phyloP scores from a whole-genome alignment of 2,329 filamentous ascomycete species.

The Aspergillus neoniger region DNA sequence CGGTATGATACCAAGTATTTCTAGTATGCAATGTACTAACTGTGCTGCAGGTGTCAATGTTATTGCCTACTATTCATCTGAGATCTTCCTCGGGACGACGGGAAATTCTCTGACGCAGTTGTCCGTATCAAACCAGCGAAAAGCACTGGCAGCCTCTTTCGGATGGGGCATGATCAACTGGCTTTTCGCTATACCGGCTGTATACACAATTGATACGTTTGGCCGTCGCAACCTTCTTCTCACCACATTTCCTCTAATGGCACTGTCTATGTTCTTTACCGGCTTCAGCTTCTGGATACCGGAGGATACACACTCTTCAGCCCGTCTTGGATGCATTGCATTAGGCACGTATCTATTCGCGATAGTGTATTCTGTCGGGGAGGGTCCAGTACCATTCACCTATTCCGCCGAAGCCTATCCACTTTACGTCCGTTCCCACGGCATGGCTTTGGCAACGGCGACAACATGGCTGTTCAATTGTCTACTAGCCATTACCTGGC shows the following conservation, averaged over 20 bases:
- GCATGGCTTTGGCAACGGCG: slow-evolving; percentile 66
- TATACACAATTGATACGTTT: slow-evolving; percentile 69
- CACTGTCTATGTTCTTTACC: slow-evolving; percentile 53
- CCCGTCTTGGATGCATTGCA: slow-evolving; percentile 45
- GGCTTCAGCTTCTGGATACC: slow-evolving; percentile 58
- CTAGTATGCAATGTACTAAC: not conserved
- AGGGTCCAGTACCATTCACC: slow-evolving; percentile 66
- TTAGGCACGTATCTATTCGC: slow-evolving; percentile 49
- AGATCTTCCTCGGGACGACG: slow-evolving; percentile 58
- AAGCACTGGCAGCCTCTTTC: slow-evolving; percentile 59
- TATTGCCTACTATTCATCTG: slow-evolving; percentile 62
- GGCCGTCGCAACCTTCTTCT: slow-evolving; percentile 66
- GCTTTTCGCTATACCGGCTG: slow-evolving; percentile 63
- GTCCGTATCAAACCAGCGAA: slow-evolving; percentile 45
- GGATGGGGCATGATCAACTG: slow-evolving; percentile 66
- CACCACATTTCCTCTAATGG: slow-evolving; percentile 67
- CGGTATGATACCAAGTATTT: slow-evolving; percentile 18
- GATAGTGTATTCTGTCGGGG: slow-evolving; percentile 56
- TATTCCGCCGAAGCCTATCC: slow-evolving; percentile 69
- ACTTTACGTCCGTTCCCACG: slow-evolving; percentile 62
- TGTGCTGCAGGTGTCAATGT: slow-evolving; percentile 46
- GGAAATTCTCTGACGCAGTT: slow-evolving; percentile 24
- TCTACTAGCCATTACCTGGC: slow-evolving; percentile 56
- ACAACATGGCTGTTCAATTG: slow-evolving; percentile 62
- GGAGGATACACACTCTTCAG: slow-evolving; percentile 30